Evolutionary conservation across 345 rosid genomes (phyloP).

Genomic region (Euphorbia tirucalli): DNA sequence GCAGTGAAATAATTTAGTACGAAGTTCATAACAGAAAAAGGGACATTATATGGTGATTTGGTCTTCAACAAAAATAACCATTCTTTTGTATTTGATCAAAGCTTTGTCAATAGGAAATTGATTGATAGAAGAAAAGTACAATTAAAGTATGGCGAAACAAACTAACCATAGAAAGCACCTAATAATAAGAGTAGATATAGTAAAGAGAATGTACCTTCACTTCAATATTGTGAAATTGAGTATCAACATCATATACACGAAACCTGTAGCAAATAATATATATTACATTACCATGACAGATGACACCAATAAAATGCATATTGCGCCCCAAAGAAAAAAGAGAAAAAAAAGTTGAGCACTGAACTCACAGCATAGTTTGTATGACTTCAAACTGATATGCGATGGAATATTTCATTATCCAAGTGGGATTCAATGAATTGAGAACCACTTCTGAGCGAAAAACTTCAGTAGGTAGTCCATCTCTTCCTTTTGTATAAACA

Average conservation of each 20-base stretch:
- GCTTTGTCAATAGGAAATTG: too few relatives aligned
- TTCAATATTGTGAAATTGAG: constrained; percentile 63
- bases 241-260: constrained; percentile 72
- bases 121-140: too few relatives aligned
- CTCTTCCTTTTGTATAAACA: constrained; percentile 58
- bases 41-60: too few relatives aligned
- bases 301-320: constrained; percentile 15
- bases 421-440: constrained; percentile 76
- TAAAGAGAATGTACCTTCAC: constrained; percentile 51
- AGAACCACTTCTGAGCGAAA: constrained; percentile 77
- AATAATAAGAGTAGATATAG: not conserved
- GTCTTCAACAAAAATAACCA: too few relatives aligned
- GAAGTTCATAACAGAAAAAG: not conserved
- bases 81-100: too few relatives aligned
- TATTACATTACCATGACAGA: constrained; percentile 25
- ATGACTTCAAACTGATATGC: constrained; percentile 70
- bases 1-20: not conserved
- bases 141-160: too few relatives aligned
- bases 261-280: constrained; percentile 46
- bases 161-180: too few relatives aligned
- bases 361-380: constrained; percentile 76
- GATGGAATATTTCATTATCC: constrained; percentile 55
- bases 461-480: constrained; percentile 60
- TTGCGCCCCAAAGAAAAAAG: constrained; percentile 3
- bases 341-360: not conserved